These are phyloP conservation scores for Fusarium staphyleae DNA, from an alignment of 2,329 filamentous ascomycete genomes.

Conservation along the genomic window DNA sequence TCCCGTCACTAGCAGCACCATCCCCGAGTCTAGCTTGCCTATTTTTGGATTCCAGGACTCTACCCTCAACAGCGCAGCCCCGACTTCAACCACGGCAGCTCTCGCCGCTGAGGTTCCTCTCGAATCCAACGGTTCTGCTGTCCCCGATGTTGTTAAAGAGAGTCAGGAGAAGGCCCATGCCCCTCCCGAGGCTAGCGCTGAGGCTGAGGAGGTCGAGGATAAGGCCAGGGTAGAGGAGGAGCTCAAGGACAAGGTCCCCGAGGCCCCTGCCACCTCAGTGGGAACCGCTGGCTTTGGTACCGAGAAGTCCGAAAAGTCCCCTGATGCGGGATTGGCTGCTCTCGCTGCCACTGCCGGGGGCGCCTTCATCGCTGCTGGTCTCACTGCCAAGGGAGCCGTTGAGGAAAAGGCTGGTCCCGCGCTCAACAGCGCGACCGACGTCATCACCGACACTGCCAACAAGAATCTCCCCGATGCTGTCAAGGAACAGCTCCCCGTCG, in stretches of 20 bases:
- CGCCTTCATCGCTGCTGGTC: slow-evolving; percentile 42
- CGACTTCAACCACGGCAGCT: slow-evolving; percentile 70
- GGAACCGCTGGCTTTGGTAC: slow-evolving; percentile 60
- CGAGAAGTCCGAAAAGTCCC: slow-evolving; percentile 57
- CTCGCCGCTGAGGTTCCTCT: slow-evolving; percentile 74
- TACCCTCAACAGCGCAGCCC: slow-evolving; percentile 59
- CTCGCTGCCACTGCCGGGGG: slow-evolving; percentile 47
- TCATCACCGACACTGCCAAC: slow-evolving; percentile 51
- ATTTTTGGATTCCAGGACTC: slow-evolving; percentile 57
- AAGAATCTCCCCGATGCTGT: slow-evolving; percentile 61
- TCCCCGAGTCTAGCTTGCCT: slow-evolving; percentile 84
- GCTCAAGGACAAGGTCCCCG: slow-evolving; percentile 70
- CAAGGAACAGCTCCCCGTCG: slow-evolving; percentile 58
- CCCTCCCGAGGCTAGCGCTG: slow-evolving; percentile 72
- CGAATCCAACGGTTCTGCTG: slow-evolving; percentile 54
- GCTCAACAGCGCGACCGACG: slow-evolving; percentile 47
- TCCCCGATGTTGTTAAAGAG: slow-evolving; percentile 67
- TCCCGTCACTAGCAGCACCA: slow-evolving; percentile 67
- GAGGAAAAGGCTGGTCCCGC: slow-evolving; percentile 49
- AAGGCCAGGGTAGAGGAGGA: slow-evolving; percentile 76
- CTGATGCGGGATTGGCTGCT: slow-evolving; percentile 51
- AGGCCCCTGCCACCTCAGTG: slow-evolving; percentile 64
- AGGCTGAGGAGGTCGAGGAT: slow-evolving; percentile 70
- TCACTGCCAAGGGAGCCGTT: slow-evolving; percentile 46
- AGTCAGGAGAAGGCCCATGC: slow-evolving; percentile 72